Evolutionary conservation across 2,329 filamentous ascomycete species (phyloP), one percentile per base, ranked within the genome.

Genomic region (Blumeria graminis): DNA sequence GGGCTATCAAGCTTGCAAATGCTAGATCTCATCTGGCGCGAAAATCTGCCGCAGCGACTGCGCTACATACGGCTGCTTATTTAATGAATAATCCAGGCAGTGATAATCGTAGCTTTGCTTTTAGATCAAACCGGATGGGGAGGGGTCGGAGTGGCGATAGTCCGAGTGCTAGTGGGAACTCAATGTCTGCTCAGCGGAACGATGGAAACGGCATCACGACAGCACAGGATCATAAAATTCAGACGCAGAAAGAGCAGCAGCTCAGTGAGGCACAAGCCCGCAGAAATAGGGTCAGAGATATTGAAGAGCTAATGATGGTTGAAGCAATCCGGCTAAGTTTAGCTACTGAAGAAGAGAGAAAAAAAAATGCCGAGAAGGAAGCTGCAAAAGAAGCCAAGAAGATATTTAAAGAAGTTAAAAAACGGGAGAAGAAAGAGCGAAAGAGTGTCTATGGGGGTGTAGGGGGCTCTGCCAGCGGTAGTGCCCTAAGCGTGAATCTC

Each of bases 271-370:
- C 57, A 16, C 58, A 56, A 28, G 61, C 63, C 41, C 61, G 62
- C 43, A 70, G 81, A 58, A 71, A 78, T 59, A 76, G 86, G 34
- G 79, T 93, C 65, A 86, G 93, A 22, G 89, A 96, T 62, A 75
- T 96, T 0, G 92, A 98, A 67, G 90, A 94, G 53, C 85, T 98
- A 73, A 98, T 98, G 92, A 88, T 96, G 74, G 87, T 92, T 75
- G 92, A 98, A 68, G 92, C 92, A 0, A 93, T 98, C 52, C 76
- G 92, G 41, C 69, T 94, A 34, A 94, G 88, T 52, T 72, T 98
- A n/a, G 88, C 84, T 0, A 82, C 86, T 1, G 92, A 98, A 67
- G 90, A 96, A 64, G 90, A 96, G 45, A 78, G 90, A n/a, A 84
- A 87, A 62, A 82, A 78, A 51, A 92, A 86, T 64, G 82, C 84